These are phyloP conservation scores for Boletus rex-veris DNA, from an alignment of 768 basidiomycete genomes.

Conservation along the genomic window DNA sequence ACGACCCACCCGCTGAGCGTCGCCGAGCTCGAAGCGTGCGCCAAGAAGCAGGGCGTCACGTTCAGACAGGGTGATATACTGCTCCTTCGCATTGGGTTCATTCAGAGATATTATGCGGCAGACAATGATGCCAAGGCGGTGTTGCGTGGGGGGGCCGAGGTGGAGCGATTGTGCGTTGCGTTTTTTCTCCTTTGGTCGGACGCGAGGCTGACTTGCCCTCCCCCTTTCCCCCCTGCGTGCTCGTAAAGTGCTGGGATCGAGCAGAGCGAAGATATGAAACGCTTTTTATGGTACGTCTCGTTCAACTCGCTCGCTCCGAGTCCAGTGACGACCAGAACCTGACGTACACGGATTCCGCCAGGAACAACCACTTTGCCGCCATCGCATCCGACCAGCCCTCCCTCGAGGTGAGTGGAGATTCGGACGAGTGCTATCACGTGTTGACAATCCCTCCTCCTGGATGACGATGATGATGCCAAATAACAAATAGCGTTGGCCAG, in stretches of 20 bases:
- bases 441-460: too few relatives aligned
- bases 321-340: background rate
- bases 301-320: background rate
- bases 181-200: background rate
- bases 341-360: conserved; percentile 16
- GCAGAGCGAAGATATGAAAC: conserved; percentile 66
- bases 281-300: conserved; percentile 57
- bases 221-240: too few relatives aligned
- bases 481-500: conserved; percentile 48
- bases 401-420: conserved; percentile 45
- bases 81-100: conserved; percentile 59
- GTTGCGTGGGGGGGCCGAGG: conserved; percentile 32
- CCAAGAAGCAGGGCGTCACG: conserved; percentile 52
- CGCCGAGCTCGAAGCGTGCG: conserved; percentile 56
- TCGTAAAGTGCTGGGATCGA: conserved; percentile 58
- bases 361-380: conserved; percentile 74
- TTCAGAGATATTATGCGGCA: conserved; percentile 47
- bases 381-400: conserved; percentile 66
- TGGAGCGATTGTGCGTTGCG: conserved; percentile 50
- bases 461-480: background rate
- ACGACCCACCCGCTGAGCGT: conserved; percentile 49
- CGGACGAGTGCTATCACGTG: background rate
- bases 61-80: conserved; percentile 62
- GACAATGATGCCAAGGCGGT: conserved; percentile 44
- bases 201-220: too few relatives aligned